Evolutionary conservation across 2,329 filamentous ascomycete genomes (phyloP), one percentile per base, ranked within the genome.

Genomic region (Malbranchea zuffiana): DNA sequence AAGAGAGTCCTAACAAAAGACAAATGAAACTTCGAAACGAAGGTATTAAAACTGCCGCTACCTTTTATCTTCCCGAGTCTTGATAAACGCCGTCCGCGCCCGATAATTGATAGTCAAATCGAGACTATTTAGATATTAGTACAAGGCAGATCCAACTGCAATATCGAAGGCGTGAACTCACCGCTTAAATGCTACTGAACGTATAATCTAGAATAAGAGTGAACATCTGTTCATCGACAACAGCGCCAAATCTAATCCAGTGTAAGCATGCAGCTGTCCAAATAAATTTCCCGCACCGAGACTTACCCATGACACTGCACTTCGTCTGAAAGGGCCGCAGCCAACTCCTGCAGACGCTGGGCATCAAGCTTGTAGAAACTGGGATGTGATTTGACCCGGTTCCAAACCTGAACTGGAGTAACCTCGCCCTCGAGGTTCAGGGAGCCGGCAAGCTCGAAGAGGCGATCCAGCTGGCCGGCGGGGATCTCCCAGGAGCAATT

Each of bases 341-440:
- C 50, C 15, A 65, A 42, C 1, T 25, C 40, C 6, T 46, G 40
- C 4, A 63, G 39, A 4, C 40, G 43, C 6, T 50, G 42, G 8
- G 52, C 33, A 26, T 56, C 50, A 3, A 63, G 39, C 1, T 43
- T 46, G 2, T 48, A 44, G 19, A 62, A 62, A 1, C 50, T 44
- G 0, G 57, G 56, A 34, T 54, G 52, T 3, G 40, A 34, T 4
- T 54, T 54, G 13, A 65, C 50, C 15, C 49, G 40, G 29, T 54
- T 49, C 61, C 61, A 64, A 1, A 56, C 58, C 37, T 63, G 59
- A 6, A 61, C 50, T 0, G 60, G 60, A 3, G 61, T 63, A 32
- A 64, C 47, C 39, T 63, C 60, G 6, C 52, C 56, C 7, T 45
- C 45, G 5, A 54, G 43, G 15, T 46, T 42, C 8, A 54, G 40